Evolutionary conservation across 164 flowering plant species (phyloP), one percentile per base, ranked within the genome.

Genomic region (Sextonia rubra): DNA sequence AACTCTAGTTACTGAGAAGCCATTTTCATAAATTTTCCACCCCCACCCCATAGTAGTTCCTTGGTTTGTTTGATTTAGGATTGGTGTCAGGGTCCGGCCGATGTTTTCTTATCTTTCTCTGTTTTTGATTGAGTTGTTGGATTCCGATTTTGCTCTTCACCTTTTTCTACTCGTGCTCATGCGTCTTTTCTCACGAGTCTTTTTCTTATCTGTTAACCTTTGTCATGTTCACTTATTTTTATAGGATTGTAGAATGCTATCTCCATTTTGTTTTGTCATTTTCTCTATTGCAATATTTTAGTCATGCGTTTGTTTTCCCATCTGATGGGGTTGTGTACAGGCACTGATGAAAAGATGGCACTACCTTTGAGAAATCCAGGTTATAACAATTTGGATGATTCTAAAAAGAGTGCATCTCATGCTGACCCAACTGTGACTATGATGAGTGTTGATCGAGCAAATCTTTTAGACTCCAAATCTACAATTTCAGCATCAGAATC

Each of bases 401-500:
- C 66, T 30, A 60, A 71, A 4, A 72, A 74, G 71, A 77, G 73
- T 56, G 69, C 44, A 11, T 74, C 25, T 49, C 23, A 64, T 11
- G 29, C 24, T 49, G 73, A 58, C 23, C 64, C 75, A 9, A 65
- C 48, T 47, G 47, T 49, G 71, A 47, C 44, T 77, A 48, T 58
- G 22, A 71, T 66, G 73, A 64, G 63, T 26, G 74, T 68, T 74
- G 79, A 71, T 65, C 78, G 74, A 64, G 71, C 77, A 20, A 80
- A 75, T 26, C 58, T 71, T 62, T 78, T 84, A 69, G 83, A 83
- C 76, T 86, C 89, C 68, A 80, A 80, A 67, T 84, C 85, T 55
- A 85, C 83, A 60, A 75, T 77, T 14, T 80, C 86, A 4, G 86
- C 82, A 63, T 64, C 79, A 32, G 87, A 85, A 44, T 80, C 87